These are phyloP conservation scores for Trichoderma koningii DNA, from an alignment of 2,329 filamentous ascomycete species.

Conservation along the genomic window DNA sequence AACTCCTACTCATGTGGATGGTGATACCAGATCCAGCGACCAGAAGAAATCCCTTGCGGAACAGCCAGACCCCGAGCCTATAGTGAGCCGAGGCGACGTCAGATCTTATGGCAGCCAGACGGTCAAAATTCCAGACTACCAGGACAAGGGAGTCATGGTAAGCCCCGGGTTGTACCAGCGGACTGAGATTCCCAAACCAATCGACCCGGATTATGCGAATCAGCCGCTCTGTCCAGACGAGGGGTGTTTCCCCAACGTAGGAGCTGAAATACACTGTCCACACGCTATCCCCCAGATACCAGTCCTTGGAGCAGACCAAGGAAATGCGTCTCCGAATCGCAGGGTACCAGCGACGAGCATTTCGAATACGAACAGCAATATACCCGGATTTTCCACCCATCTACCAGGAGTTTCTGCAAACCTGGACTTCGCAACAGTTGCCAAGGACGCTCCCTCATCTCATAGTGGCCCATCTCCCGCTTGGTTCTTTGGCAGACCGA, in stretches of 20 bases:
- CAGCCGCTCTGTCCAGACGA: background rate
- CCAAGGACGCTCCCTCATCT: background rate
- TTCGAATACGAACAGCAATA: background rate
- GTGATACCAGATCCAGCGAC: background rate
- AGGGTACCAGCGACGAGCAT: background rate
- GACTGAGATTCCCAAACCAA: background rate
- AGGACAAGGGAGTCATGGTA: slow-evolving; percentile 33
- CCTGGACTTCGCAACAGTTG: background rate
- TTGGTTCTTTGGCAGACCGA: background rate
- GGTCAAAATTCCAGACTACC: slow-evolving; percentile 13
- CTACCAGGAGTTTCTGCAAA: background rate
- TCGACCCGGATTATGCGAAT: background rate
- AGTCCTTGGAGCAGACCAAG: background rate
- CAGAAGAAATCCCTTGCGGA: background rate
- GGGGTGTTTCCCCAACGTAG: background rate
- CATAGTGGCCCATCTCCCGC: background rate
- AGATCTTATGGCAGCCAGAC: background rate
- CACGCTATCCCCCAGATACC: background rate
- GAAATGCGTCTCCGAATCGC: background rate
- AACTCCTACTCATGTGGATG: too few relatives aligned
- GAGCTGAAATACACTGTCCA: background rate
- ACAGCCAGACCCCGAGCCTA: background rate
- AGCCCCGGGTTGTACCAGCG: slow-evolving; percentile 13
- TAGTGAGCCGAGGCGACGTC: background rate
- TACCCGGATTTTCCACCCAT: background rate